These are phyloP conservation scores for Strobilomyces dryophilus DNA, from an alignment of 768 basidiomycete species.

Conservation along the genomic window DNA sequence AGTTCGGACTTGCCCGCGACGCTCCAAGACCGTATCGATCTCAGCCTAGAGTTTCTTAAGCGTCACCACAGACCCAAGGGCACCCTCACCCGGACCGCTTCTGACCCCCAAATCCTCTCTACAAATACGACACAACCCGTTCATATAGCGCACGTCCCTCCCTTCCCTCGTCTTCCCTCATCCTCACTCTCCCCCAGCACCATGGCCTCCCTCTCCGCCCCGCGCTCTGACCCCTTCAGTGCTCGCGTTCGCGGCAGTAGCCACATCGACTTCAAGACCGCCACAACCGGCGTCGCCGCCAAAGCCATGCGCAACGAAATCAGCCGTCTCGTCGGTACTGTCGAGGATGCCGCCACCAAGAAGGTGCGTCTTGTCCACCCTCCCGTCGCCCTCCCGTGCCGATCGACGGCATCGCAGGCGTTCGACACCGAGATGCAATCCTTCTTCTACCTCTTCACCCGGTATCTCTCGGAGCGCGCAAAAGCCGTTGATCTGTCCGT, in stretches of 20 bases:
- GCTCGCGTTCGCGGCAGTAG: slow-evolving; percentile 71
- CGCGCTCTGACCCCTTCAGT: slow-evolving; percentile 63
- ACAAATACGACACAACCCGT: slow-evolving; percentile 61
- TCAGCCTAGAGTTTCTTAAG: slow-evolving; percentile 43
- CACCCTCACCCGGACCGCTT: slow-evolving; percentile 41
- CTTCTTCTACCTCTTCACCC: slow-evolving; percentile 80
- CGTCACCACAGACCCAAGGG: slow-evolving; percentile 60
- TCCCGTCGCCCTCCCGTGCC: slow-evolving; percentile 6
- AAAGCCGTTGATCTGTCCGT: slow-evolving; percentile 67
- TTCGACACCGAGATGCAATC: slow-evolving; percentile 83
- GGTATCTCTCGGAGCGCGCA: slow-evolving; percentile 70
- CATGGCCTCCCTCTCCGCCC: slow-evolving; percentile 49
- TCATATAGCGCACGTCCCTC: slow-evolving; percentile 41
- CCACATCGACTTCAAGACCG: slow-evolving; percentile 97
- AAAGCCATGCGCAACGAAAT: slow-evolving; percentile 99
- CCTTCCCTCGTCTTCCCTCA: slow-evolving; percentile 6
- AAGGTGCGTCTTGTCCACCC: slow-evolving; percentile 49
- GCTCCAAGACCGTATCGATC: slow-evolving; percentile 31
- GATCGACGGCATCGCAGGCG: slow-evolving; percentile 38
- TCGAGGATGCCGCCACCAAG: slow-evolving; percentile 74
- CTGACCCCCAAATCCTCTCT: slow-evolving; percentile 53
- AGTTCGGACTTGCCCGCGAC: slow-evolving; percentile 34
- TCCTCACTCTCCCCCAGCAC: slow-evolving; percentile 34
- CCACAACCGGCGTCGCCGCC: slow-evolving; percentile 87
- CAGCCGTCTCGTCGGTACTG: slow-evolving; percentile 84